Conservation (phyloP, 2,329 filamentous ascomycete species). For the Pseudocercospora ulei region DNA sequence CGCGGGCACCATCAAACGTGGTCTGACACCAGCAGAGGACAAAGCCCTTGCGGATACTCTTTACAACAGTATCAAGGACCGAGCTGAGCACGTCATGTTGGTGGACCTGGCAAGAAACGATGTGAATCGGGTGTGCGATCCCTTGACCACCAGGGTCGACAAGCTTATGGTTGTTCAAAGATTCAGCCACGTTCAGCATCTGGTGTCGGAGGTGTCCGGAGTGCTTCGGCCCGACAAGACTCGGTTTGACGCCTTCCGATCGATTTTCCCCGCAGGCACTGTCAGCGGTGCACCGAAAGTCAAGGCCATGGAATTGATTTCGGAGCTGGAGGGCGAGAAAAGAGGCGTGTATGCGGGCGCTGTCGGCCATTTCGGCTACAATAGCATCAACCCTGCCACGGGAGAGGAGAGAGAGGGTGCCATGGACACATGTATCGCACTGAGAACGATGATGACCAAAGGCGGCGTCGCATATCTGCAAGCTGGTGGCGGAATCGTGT, state of each 20-base stretch:
- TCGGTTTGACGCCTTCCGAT: conserved; percentile 84
- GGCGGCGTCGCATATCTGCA: conserved; percentile 87
- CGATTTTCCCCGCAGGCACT: conserved; percentile 93
- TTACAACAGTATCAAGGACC: conserved; percentile 73
- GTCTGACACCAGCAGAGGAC: conserved; percentile 71
- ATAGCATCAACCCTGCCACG: conserved; percentile 44
- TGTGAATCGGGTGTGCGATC: conserved; percentile 90
- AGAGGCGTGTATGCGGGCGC: conserved; percentile 90
- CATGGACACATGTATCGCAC: conserved; percentile 78
- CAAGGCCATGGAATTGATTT: conserved; percentile 91
- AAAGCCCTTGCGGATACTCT: conserved; percentile 67
- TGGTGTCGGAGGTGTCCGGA: conserved; percentile 91
- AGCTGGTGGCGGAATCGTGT: conserved; percentile 79
- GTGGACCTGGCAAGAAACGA: conserved; percentile 95
- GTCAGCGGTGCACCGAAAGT: conserved; percentile 95
- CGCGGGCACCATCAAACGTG: conserved; percentile 85
- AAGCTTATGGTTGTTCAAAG: conserved; percentile 86
- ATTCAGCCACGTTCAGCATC: conserved; percentile 94
- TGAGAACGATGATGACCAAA: conserved; percentile 91
- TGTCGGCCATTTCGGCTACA: conserved; percentile 92
- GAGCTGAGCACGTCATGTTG: conserved; percentile 93
- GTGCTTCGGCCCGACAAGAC: conserved; percentile 74
- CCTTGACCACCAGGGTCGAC: conserved; percentile 79
- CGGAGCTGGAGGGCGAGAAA: conserved; percentile 87
- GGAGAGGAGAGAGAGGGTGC: conserved; percentile 63